Evolutionary conservation across 331 rosid genomes (phyloP).

Genomic region (Saraca asoca): DNA sequence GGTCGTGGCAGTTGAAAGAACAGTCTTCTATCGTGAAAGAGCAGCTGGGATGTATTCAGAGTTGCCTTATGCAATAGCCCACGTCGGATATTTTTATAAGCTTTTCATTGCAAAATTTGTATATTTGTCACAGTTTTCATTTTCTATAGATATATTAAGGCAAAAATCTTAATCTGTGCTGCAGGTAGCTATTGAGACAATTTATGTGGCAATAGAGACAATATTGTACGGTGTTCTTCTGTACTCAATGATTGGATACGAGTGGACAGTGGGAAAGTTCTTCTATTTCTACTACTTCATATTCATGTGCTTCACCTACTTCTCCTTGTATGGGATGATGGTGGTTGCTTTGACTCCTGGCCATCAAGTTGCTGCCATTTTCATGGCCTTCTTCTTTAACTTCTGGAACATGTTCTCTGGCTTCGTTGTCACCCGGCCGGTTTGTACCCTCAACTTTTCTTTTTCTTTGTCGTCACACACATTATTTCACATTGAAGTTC

Average conservation of each 20-base stretch:
- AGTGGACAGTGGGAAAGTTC: constrained; percentile 16
- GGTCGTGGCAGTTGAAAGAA: constrained; percentile 74
- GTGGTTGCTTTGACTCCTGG: constrained; percentile 38
- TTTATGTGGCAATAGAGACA: constrained; percentile 32
- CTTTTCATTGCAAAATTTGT: not conserved
- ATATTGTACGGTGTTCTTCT: constrained; percentile 30
- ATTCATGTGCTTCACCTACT: constrained; percentile 33
- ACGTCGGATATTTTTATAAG: constrained; percentile 31
- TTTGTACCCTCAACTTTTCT: not conserved
- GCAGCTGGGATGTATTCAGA: constrained; percentile 86
- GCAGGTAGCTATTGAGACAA: constrained; percentile 37
- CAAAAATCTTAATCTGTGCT: not conserved
- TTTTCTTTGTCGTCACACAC: not conserved
- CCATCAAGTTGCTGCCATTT: constrained; percentile 40
- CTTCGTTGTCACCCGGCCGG: constrained; percentile 32
- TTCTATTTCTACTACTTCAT: constrained; percentile 38
- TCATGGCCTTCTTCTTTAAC: constrained; percentile 21
- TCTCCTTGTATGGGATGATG: constrained; percentile 43
- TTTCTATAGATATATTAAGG: no score
- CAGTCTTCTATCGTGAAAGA: constrained; percentile 73
- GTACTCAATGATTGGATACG: constrained; percentile 37
- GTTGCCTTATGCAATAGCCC: constrained; percentile 59
- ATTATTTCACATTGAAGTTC: no score
- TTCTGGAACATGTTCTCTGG: constrained; percentile 33
- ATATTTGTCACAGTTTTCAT: not conserved